phyloP scores from a whole-genome alignment of 2,329 filamentous ascomycete species.

The Claviceps digitariae region DNA sequence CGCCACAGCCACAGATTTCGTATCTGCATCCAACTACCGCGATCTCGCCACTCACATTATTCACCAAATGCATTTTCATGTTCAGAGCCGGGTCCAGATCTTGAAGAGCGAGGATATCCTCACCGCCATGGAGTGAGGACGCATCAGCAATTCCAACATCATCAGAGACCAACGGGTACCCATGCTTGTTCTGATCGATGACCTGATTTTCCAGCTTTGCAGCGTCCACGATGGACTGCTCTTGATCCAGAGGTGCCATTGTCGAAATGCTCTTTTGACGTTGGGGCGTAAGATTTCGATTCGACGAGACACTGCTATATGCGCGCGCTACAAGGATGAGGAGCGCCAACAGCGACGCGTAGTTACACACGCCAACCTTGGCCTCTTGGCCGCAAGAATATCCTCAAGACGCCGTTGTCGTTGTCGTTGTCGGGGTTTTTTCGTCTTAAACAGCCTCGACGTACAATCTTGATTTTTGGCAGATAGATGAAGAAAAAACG shows the following conservation, averaged over 20 bases:
- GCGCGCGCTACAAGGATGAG: too few relatives aligned
- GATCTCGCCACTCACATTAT: slow-evolving; percentile 37
- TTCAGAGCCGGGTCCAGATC: slow-evolving; percentile 47
- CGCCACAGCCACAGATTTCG: neutral
- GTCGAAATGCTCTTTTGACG: neutral
- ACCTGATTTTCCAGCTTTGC: slow-evolving; percentile 8
- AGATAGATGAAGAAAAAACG: neutral
- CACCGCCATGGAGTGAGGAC: slow-evolving; percentile 13
- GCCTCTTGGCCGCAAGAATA: neutral
- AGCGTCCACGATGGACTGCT: slow-evolving; percentile 3
- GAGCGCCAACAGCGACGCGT: too few relatives aligned
- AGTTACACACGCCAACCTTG: neutral
- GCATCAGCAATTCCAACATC: slow-evolving; percentile 8
- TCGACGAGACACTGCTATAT: neutral
- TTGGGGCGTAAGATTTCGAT: neutral
- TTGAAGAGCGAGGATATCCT: slow-evolving; percentile 43
- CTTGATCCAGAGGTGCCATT: slow-evolving; percentile 1
- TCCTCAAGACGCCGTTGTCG: neutral
- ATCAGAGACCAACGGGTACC: neutral
- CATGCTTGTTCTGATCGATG: neutral
- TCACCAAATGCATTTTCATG: slow-evolving; percentile 56
- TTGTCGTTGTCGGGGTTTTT: too few relatives aligned
- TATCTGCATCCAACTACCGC: neutral
- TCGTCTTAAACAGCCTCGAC: too few relatives aligned
- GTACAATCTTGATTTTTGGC: neutral